Conservation (phyloP, 148 eudicot species). For the Vaccinium vitisidaea region DNA sequence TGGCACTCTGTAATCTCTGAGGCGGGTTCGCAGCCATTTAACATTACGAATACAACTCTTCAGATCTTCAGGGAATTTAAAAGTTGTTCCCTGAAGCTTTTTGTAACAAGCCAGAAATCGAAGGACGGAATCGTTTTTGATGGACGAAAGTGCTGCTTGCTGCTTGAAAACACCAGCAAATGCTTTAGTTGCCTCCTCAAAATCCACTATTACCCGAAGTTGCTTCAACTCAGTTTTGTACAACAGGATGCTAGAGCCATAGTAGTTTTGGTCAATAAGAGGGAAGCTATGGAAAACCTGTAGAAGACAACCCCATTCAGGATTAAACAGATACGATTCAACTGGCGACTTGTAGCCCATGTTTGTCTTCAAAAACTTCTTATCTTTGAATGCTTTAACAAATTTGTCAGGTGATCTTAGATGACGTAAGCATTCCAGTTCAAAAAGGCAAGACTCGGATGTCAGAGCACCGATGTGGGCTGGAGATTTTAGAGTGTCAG, state of each 20-base stretch:
- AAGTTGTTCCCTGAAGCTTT: conserved; percentile 19
- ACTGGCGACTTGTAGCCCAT: conserved; percentile 40
- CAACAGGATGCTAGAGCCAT: conserved; percentile 29
- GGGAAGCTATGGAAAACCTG: conserved; percentile 44
- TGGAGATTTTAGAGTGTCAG: conserved; percentile 40
- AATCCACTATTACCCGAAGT: conserved; percentile 51
- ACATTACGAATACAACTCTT: conserved; percentile 31
- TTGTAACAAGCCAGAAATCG: conserved; percentile 41
- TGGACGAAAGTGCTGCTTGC: conserved; percentile 29
- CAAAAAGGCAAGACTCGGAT: conserved; percentile 33
- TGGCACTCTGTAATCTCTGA: conserved; percentile 49
- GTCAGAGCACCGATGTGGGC: conserved; percentile 14
- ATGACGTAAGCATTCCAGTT: conserved; percentile 37
- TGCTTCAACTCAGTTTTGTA: conserved; percentile 33
- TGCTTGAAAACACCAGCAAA: conserved; percentile 41
- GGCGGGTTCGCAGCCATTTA: conserved; percentile 56
- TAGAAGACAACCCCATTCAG: conserved; percentile 57
- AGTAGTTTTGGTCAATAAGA: conserved; percentile 43
- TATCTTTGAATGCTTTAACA: conserved; percentile 30
- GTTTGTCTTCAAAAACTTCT: conserved; percentile 46
- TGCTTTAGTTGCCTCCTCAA: conserved; percentile 36
- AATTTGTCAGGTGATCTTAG: conserved; percentile 25
- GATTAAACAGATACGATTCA: conserved; percentile 43
- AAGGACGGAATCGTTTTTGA: conserved; percentile 34
- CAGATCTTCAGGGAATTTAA: conserved; percentile 31